These are phyloP conservation scores for Lichina pygmaea DNA, from an alignment of 495 filamentous ascomycete species.

Conservation along the genomic window DNA sequence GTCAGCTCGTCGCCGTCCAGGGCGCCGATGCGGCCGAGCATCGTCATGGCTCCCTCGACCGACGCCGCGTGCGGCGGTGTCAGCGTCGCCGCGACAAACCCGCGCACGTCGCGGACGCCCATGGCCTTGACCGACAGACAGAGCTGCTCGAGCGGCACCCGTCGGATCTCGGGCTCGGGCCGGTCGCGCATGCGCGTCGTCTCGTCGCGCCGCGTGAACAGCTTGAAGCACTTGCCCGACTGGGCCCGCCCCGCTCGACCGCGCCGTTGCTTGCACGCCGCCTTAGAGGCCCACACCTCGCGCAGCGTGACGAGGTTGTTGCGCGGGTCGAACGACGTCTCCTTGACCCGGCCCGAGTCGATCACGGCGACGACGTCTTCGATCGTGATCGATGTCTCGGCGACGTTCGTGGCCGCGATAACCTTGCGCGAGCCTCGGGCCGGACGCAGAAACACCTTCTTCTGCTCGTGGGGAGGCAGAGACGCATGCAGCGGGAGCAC, in stretches of 20 bases:
- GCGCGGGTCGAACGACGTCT: slow-evolving; percentile 77
- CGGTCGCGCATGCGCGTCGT: slow-evolving; percentile 55
- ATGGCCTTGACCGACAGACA: slow-evolving; percentile 86
- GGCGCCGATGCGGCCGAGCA: slow-evolving; percentile 68
- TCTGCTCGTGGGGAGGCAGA: slow-evolving; percentile 62
- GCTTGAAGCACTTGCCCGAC: slow-evolving; percentile 79
- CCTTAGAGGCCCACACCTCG: slow-evolving; percentile 84
- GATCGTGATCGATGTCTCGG: slow-evolving; percentile 95
- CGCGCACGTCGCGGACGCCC: slow-evolving; percentile 56
- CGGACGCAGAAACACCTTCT: slow-evolving; percentile 52
- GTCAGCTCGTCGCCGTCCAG: slow-evolving; percentile 65
- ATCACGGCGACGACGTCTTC: slow-evolving; percentile 93
- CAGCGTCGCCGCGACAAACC: slow-evolving; percentile 62
- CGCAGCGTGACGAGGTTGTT: slow-evolving; percentile 86
- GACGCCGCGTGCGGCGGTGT: slow-evolving; percentile 67
- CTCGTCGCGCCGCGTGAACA: slow-evolving; percentile 72
- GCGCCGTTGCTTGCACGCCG: slow-evolving; percentile 89
- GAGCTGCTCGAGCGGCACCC: slow-evolving; percentile 81
- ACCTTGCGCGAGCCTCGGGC: slow-evolving; percentile 69
- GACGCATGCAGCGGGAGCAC: slow-evolving; percentile 81
- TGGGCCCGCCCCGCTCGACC: slow-evolving; percentile 83
- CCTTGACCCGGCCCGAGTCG: slow-evolving; percentile 82
- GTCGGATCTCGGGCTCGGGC: slow-evolving; percentile 76
- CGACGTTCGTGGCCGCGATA: slow-evolving; percentile 83
- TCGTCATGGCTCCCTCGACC: slow-evolving; percentile 53